Evolutionary conservation across 441 rosid species (phyloP).

Genomic region (Eutrema salsugineum): DNA sequence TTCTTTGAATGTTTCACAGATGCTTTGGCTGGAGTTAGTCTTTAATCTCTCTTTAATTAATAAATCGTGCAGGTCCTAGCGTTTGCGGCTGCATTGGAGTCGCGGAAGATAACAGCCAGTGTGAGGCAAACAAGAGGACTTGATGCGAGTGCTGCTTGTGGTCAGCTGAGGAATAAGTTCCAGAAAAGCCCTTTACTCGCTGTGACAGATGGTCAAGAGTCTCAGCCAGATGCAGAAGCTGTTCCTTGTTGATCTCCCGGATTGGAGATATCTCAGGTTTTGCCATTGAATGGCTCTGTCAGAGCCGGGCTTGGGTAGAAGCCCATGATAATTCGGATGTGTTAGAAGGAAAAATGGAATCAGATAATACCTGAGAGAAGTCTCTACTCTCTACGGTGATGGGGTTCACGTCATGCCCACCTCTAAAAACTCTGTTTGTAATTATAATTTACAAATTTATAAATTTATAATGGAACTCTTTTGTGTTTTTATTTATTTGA

Average conservation of each 20-base stretch:
- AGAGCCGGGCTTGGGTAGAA: too few species aligned
- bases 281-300: neutral
- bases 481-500: neutral
- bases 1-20: neutral
- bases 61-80: constrained; percentile 48
- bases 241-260: constrained; percentile 42
- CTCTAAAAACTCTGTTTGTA: constrained; percentile 12
- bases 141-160: constrained; percentile 97
- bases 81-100: constrained; percentile 68
- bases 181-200: constrained; percentile 80
- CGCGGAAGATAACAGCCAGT: constrained; percentile 71
- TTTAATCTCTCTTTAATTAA: neutral
- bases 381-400: constrained; percentile 37
- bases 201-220: constrained; percentile 33
- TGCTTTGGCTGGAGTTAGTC: neutral
- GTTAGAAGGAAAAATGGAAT: neutral
- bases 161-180: constrained; percentile 88
- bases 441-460: too few species aligned
- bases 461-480: neutral
- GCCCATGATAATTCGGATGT: too few species aligned
- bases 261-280: neutral
- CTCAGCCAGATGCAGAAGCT: constrained; percentile 41
- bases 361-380: neutral
- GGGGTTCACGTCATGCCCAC: constrained; percentile 57
- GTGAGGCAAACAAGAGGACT: constrained; percentile 85